Conservation (phyloP, 768 basidiomycete genomes). For the Stropharia rugosoannulata region DNA sequence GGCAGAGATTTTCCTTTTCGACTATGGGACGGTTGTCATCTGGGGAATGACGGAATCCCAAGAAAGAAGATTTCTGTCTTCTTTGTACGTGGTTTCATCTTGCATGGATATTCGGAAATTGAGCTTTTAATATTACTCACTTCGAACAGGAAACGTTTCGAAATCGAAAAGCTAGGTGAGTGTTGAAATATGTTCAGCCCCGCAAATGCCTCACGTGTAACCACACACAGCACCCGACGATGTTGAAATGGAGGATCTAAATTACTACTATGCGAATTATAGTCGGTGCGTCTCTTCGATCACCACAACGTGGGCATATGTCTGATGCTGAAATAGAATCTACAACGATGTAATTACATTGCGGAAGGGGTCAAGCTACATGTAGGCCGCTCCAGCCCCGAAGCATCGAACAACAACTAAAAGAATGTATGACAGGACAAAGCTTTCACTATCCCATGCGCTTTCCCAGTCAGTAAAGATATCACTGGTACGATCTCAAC, state of each 20-base stretch:
- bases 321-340: slow-evolving; percentile 48
- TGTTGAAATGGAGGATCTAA: slow-evolving; percentile 95
- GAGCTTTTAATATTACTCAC: slow-evolving; percentile 10
- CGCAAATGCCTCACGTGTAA: background rate
- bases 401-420: slow-evolving; percentile 2
- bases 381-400: slow-evolving; percentile 52
- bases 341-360: slow-evolving; percentile 98
- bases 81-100: slow-evolving; percentile 60
- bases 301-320: background rate
- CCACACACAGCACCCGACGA: slow-evolving; percentile 77
- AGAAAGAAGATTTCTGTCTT: slow-evolving; percentile 86
- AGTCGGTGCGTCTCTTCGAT: slow-evolving; percentile 62
- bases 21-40: slow-evolving; percentile 93
- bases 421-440: slow-evolving; percentile 64
- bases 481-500: slow-evolving; percentile 60
- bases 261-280: slow-evolving; percentile 96
- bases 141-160: slow-evolving; percentile 82
- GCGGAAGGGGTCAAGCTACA: slow-evolving; percentile 92
- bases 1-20: slow-evolving; percentile 91
- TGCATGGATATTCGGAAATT: slow-evolving; percentile 1
- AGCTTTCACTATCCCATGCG: slow-evolving; percentile 91
- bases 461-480: slow-evolving; percentile 97
- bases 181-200: background rate
- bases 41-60: slow-evolving; percentile 98
- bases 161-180: slow-evolving; percentile 80